Base-by-base conservation (phyloP, 805 yeast genomes). In the Metschnikowia anglica region DNA sequence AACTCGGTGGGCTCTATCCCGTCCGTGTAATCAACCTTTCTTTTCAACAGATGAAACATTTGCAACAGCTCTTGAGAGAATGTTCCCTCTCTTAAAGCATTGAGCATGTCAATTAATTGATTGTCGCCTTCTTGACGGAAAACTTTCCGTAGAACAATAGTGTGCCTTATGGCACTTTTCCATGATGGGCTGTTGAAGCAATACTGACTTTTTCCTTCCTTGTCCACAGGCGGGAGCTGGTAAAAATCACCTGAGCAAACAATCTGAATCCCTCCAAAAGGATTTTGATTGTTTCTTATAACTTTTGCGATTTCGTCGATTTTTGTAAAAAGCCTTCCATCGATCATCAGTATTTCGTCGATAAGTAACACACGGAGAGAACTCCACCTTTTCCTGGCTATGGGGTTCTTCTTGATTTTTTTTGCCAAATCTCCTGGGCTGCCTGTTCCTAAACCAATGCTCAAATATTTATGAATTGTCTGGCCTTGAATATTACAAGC, bases 301-400 rank as follows among this genome's bases (percentile, higher is more conserved):
- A 59, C 63, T 50, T 75, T 70, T 0, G 85, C 90, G 36, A 86
- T 74, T 18, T 61, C 65, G 51, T 85, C 79, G 39, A 86, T 61
- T 53, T 83, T 83, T 53, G 83, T 81, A 31, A 86, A 68, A 12
- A 85, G 65, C 4, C 66, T 71, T 4, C 85, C 90, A 56, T 85
- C 88, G 29, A 86, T 75, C 95, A 86, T 86, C 3, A 89, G 83
- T 10, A 86, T 73, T 54, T 86, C 95, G 66, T 86, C 95, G 37
- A 86, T 74, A 42, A 86, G 74, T 35, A 86, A 65, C 0, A 85
- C 91, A 40, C 72, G 69, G 10, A 78, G 62, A 2, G 58, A 55
- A 31, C 56, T 60, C 95, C 95, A 86, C 43, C 80, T 71, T 13
- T 65, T 65, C 8, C 59, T 51, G 8, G 77, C 73, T 43, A 73